Base-by-base conservation (phyloP, 129 eudicot genomes). In the Lonicera japonica region DNA sequence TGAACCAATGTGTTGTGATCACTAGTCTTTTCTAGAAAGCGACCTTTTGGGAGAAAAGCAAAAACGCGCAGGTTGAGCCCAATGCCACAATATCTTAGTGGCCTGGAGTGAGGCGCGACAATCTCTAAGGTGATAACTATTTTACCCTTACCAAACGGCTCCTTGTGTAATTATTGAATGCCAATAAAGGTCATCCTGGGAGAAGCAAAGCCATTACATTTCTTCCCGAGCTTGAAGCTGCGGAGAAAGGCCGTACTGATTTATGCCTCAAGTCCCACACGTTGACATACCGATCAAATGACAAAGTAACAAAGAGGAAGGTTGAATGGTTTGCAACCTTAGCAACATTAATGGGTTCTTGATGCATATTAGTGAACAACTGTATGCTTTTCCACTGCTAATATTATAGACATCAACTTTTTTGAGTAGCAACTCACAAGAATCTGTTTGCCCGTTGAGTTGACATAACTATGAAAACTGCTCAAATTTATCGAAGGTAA, bases 151-250 rank as follows among this genome's bases (percentile, higher is more conserved):
- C n/a, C n/a, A n/a, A n/a, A n/a, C n/a, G n/a, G n/a, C n/a, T n/a
- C n/a, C n/a, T n/a, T n/a, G n/a, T n/a, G n/a, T n/a, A n/a, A n/a
- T n/a, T n/a, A n/a, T n/a, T n/a, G n/a, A n/a, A n/a, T n/a, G n/a
- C n/a, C n/a, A n/a, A 68, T 86, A 90, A 25, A 75, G 87, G 64
- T 90, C 97, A 59, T 90, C 97, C 1, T 86, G 92, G 23, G 95
- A 90, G 58, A 90, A 90, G 71, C 90, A n/a, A 80, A 79, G 78
- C 97, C 97, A 90, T 90, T 24, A 90, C 95, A 58, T 90, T 90
- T 77, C 95, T 95, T 45, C 89, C 79, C 58, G 92, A 78, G 82
- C 97, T 86, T 56, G 89, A 67, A 58, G 86, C 86, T 2, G 86
- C 56, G 70, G 78, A 90, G 69, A 95, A 90, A 34, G 95, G 87